These are phyloP conservation scores for Capsicum pubescens DNA, from an alignment of 257 asterid species.

Conservation along the genomic window DNA sequence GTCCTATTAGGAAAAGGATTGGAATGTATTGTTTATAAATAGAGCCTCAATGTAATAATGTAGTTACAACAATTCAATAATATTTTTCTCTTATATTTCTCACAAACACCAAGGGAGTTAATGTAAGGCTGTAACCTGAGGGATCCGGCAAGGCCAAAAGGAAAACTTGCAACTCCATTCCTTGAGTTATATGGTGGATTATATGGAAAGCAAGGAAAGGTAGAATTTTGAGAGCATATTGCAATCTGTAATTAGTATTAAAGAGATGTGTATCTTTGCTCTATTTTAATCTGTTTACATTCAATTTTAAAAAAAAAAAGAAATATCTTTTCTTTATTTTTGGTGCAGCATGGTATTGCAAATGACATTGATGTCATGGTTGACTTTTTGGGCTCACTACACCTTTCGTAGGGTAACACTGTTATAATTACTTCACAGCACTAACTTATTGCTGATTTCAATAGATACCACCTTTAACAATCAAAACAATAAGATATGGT, in stretches of 20 bases:
- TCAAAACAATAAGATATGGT: background rate
- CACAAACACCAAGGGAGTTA: too few relatives aligned
- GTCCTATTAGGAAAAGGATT: too few relatives aligned
- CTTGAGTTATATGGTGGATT: background rate
- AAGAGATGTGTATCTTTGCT: background rate
- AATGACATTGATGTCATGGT: background rate
- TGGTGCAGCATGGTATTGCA: background rate
- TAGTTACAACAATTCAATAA: too few relatives aligned
- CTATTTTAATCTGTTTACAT: background rate
- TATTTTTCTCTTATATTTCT: too few relatives aligned
- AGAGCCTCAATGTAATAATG: too few relatives aligned
- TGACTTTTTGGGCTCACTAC: conserved; percentile 7
- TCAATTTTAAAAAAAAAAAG: too few relatives aligned
- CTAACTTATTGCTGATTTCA: background rate
- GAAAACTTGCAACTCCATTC: background rate
- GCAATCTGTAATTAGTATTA: background rate
- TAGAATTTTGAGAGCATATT: background rate
- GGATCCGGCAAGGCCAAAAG: too few relatives aligned
- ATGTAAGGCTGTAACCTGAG: too few relatives aligned
- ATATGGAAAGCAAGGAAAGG: background rate
- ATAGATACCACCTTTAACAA: background rate
- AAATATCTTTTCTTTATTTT: background rate
- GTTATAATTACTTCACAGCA: background rate
- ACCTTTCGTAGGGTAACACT: background rate
- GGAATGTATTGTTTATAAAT: too few relatives aligned